phyloP scores from a whole-genome alignment of 208 protist species.

The Chromosphaera perkinsii region DNA sequence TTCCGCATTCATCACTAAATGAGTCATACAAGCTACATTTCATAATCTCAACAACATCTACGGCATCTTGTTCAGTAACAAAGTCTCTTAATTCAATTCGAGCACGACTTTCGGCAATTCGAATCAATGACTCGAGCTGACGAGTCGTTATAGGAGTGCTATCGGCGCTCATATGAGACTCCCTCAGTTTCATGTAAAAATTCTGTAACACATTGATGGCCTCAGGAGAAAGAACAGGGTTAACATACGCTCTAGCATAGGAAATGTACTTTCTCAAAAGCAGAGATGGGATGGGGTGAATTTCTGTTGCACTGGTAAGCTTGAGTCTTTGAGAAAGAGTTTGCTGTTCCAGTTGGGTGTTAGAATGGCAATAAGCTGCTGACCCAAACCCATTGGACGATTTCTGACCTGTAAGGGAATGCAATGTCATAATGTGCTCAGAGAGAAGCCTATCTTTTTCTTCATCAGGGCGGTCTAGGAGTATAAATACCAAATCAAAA shows the following conservation, averaged over 20 bases:
- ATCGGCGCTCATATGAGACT: conserved; percentile 37
- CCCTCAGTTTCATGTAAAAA: conserved; percentile 62
- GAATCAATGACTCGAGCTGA: conserved; percentile 78
- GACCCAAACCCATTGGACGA: neutral
- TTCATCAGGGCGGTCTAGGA: conserved; percentile 75
- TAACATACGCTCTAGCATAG: conserved; percentile 67
- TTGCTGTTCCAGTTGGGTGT: neutral
- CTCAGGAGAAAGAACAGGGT: conserved; percentile 36
- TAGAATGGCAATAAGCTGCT: neutral
- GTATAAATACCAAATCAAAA: conserved; percentile 96
- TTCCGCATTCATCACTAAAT: too few relatives aligned
- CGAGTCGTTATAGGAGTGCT: conserved; percentile 71
- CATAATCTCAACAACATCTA: conserved; percentile 77
- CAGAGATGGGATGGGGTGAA: neutral
- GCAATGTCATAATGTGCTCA: conserved; percentile 83
- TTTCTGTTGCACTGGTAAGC: neutral
- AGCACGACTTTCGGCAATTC: conserved; percentile 27
- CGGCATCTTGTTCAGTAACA: conserved; percentile 79
- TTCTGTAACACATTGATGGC: conserved; percentile 48
- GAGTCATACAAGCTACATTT: too few relatives aligned
- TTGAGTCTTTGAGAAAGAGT: neutral
- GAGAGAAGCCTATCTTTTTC: conserved; percentile 64
- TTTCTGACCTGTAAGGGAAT: conserved; percentile 19
- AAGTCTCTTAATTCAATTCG: conserved; percentile 72
- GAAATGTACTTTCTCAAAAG: conserved; percentile 69